Percentiles rank a stretch among this genome's conserved stretches.
phyloP scores from a whole-genome alignment of 805 yeast genomes.

The Saturnispora sanitii region DNA sequence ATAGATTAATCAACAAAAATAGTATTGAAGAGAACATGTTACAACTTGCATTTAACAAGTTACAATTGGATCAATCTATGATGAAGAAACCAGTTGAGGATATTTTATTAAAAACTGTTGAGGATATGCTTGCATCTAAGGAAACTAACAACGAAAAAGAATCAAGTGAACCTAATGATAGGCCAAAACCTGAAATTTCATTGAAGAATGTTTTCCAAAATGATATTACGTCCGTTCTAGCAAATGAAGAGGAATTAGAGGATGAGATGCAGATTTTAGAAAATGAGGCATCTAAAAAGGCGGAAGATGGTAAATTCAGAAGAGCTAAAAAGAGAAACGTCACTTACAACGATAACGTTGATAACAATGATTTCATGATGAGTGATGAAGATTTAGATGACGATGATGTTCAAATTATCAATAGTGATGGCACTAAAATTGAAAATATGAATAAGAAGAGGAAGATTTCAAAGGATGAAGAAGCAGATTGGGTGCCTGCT shows the following conservation, averaged over 20 bases:
- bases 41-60: conserved; percentile 78
- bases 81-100: conserved; percentile 42
- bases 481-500: too few species aligned
- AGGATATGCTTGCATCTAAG: conserved; percentile 9
- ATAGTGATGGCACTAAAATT: not conserved
- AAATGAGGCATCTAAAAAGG: not conserved
- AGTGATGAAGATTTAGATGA: conserved; percentile 8
- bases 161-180: not conserved
- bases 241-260: not conserved
- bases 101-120: conserved; percentile 43
- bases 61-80: conserved; percentile 70
- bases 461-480: not conserved
- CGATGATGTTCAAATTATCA: conserved; percentile 1
- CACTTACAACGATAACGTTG: conserved; percentile 9
- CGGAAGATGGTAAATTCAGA: not conserved
- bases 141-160: conserved; percentile 3
- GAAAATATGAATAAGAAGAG: not conserved
- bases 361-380: conserved; percentile 5
- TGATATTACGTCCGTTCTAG: conserved; percentile 3
- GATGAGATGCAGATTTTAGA: not conserved
- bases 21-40: conserved; percentile 87
- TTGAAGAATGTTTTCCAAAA: conserved; percentile 10
- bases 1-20: conserved; percentile 58
- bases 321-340: conserved; percentile 7
- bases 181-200: not conserved